Percentiles rank a stretch among this genome's conserved stretches.
Evolutionary conservation across 2,329 filamentous ascomycete species (phyloP).

Genomic region (Colletotrichum euphorbiae): DNA sequence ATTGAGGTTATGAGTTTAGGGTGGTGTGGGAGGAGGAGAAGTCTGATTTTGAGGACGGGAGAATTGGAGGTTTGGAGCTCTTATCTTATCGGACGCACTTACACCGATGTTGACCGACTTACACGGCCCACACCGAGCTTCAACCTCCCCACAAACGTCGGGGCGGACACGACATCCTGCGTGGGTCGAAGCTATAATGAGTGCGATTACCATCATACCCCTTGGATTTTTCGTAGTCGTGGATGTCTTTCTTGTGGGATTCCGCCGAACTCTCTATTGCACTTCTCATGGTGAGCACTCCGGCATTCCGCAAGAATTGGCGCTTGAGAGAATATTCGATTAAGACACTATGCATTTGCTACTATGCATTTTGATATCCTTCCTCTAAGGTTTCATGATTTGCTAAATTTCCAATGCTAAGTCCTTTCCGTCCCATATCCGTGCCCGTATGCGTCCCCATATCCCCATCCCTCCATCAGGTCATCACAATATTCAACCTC

Average conservation of each 20-base stretch:
- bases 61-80: constrained; percentile 24
- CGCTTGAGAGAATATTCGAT: neutral
- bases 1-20: neutral
- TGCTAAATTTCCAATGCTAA: constrained; percentile 3
- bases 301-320: too few relatives aligned
- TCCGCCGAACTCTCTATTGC: too few relatives aligned
- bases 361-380: constrained; percentile 17
- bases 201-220: too few relatives aligned
- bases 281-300: too few relatives aligned
- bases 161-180: too few relatives aligned
- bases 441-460: neutral
- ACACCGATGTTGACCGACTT: constrained; percentile 29
- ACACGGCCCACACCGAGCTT: constrained; percentile 15
- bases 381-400: neutral
- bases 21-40: neutral
- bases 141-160: neutral
- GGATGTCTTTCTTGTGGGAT: too few relatives aligned
- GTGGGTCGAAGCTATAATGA: too few relatives aligned
- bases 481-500: neutral
- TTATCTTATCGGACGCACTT: constrained; percentile 28
- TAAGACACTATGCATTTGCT: constrained; percentile 19
- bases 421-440: constrained; percentile 7
- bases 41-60: neutral
- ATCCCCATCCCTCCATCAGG: neutral
- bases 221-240: too few relatives aligned